Conservation (phyloP, 768 basidiomycete species). For the Albatrellus ellisii region DNA sequence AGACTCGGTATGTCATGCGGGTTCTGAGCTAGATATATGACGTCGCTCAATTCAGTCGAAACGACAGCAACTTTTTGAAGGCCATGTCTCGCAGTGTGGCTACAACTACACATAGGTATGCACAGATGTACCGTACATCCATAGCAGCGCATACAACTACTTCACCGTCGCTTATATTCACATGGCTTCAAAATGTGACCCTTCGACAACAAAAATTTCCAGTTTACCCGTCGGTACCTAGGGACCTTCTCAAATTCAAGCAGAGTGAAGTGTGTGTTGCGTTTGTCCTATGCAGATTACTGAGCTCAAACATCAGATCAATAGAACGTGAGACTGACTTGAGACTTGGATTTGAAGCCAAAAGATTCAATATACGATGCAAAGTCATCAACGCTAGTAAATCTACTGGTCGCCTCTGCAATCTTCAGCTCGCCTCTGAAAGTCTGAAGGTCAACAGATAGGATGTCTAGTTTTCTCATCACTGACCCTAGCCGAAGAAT, state of each 20-base stretch:
- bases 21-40: no score
- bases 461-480: no score
- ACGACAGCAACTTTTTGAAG: no score
- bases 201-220: conserved; percentile 38
- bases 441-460: conserved; percentile 1
- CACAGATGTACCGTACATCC: background rate
- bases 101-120: no score
- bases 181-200: conserved; percentile 68
- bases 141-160: background rate
- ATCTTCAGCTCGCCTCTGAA: conserved; percentile 70
- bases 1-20: background rate
- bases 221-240: conserved; percentile 39
- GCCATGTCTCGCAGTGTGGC: no score
- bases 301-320: conserved; percentile 1
- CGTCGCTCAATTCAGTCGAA: no score
- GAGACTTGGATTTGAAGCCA: conserved; percentile 61
- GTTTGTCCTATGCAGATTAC: conserved; percentile 42
- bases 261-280: conserved; percentile 75
- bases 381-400: conserved; percentile 58
- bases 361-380: conserved; percentile 43
- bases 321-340: conserved; percentile 30
- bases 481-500: conserved; percentile 73
- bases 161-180: conserved; percentile 81
- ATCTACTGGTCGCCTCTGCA: conserved; percentile 83
- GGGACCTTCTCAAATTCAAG: conserved; percentile 66